Percentiles rank a stretch among this genome's conserved stretches.
These are phyloP conservation scores for Petasospora fabianii DNA, from an alignment of 1,139 yeast genomes.

Conservation along the genomic window DNA sequence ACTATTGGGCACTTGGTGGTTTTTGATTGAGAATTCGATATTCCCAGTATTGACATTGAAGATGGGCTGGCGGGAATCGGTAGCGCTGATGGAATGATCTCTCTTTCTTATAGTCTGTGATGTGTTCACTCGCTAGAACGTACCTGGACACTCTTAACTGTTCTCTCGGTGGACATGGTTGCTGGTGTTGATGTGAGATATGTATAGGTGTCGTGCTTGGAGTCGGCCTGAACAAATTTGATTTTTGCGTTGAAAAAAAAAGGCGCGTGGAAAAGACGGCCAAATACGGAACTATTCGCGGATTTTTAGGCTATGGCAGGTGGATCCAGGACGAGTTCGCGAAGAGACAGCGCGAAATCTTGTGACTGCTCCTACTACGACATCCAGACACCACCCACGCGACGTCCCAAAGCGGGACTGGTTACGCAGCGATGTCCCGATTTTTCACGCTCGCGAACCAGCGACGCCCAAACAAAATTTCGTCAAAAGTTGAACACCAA, in stretches of 20 bases:
- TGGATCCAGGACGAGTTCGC: conserved; percentile 14
- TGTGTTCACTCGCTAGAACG: conserved; percentile 10
- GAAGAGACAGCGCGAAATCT: conserved; percentile 1
- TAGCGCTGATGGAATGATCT: background rate
- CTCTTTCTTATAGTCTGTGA: background rate
- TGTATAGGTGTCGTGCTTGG: conserved; percentile 2
- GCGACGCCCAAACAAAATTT: conserved; percentile 25
- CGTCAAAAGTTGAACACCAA: conserved; percentile 13
- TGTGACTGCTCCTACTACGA: conserved; percentile 17
- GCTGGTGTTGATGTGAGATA: conserved; percentile 8
- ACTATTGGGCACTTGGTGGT: no score
- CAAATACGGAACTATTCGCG: conserved; percentile 12
- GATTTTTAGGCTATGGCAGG: background rate
- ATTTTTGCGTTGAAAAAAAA: conserved; percentile 20
- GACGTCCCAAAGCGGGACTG: background rate
- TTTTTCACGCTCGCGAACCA: conserved; percentile 14
- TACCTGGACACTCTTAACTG: conserved; percentile 31
- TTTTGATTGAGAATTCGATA: no score
- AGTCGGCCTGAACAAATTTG: conserved; percentile 19
- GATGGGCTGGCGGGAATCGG: no score
- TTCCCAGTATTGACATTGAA: no score
- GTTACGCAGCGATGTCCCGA: conserved; percentile 11
- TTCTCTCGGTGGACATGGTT: conserved; percentile 28
- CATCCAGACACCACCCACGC: conserved; percentile 17
- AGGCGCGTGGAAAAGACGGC: conserved; percentile 11